Base-by-base conservation (phyloP, 2,329 filamentous ascomycete genomes). In the Ceratocystis diversiconidia region DNA sequence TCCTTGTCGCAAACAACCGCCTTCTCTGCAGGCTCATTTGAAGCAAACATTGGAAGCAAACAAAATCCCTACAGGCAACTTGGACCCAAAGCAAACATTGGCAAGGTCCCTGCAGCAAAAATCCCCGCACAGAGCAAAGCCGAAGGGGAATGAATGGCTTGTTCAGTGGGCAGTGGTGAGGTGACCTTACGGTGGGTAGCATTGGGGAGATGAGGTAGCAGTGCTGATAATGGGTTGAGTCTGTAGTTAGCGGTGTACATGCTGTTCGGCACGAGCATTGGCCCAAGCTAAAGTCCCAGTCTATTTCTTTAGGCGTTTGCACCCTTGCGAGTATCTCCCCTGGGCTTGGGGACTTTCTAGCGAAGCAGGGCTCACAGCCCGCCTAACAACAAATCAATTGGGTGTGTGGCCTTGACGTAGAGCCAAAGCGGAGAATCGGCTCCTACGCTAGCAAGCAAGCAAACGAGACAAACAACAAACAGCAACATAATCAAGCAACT, bases 41-140 rank as follows among this genome's bases (percentile, higher is more conserved):
- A 3, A 12, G 55, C 55, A 59, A 59, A 59, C 55, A 59, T 59
- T 59, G 55, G 55, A 59, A 59, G 48, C 28, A 59, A 59, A 59
- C 55, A 52, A 52, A 12, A 52, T 52, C 6, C 8, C 3, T 25
- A 10, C 55, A 59, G n/a, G 55, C 17, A 59, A 59, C 30, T 30
- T 36, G 17, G 6, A 30, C 55, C 36, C 10, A 12, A n/a, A 59
- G 55, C 55, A 59, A 59, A 59, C 55, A 59, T 32, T 59, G 55
- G 28, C 55, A 36, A 36, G 55, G 28, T 28, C 55, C 55, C 25
- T 59, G 28, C 28, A 59, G 48, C 48, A 3, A 41, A 25, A 22
- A 28, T 15, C 48, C 10, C 22, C 10, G 48, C 48, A 52, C 48
- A 25, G 12, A 25, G 22, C 48, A 52, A 52, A 25, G 8, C 1